Percentiles rank a stretch among this genome's conserved stretches.
phyloP scores from a whole-genome alignment of 805 yeast species.

The Metschnikowia santaceciliae region DNA sequence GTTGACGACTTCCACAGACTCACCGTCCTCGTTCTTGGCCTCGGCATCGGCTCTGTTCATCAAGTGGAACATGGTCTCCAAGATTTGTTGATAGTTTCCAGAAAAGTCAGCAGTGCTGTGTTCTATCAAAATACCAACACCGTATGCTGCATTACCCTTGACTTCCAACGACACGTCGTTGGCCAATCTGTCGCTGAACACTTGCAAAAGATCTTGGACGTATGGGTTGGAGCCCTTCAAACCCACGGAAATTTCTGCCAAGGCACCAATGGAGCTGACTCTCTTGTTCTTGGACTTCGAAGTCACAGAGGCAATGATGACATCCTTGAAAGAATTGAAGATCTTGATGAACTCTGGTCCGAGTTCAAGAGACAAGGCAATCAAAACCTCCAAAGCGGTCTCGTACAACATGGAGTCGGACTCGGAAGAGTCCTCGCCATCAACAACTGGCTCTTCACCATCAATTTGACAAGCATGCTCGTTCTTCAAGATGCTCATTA shows the following conservation, averaged over 20 bases:
- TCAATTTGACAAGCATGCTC: constrained; percentile 81
- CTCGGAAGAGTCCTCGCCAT: constrained; percentile 47
- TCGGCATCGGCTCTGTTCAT: constrained; percentile 61
- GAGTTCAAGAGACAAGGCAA: constrained; percentile 69
- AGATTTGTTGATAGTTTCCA: constrained; percentile 61
- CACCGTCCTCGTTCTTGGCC: constrained; percentile 57
- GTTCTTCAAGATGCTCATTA: constrained; percentile 71
- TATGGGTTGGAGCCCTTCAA: constrained; percentile 64
- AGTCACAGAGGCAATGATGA: constrained; percentile 52
- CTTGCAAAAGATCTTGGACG: constrained; percentile 64
- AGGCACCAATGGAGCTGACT: constrained; percentile 79
- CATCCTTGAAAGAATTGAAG: constrained; percentile 67
- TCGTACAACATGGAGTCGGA: constrained; percentile 70
- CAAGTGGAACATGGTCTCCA: constrained; percentile 74
- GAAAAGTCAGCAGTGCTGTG: constrained; percentile 55
- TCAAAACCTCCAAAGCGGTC: constrained; percentile 80
- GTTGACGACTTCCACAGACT: constrained; percentile 71
- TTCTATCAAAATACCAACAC: constrained; percentile 76
- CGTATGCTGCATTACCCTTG: constrained; percentile 93
- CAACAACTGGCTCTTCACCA: constrained; percentile 60
- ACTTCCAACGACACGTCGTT: constrained; percentile 81
- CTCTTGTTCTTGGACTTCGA: constrained; percentile 70
- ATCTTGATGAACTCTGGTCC: constrained; percentile 73
- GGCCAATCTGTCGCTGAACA: constrained; percentile 64
- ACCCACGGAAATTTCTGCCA: constrained; percentile 84